Evolutionary conservation across 208 protist genomes (phyloP).

Genomic region (Jaenimonas drosophilae): DNA sequence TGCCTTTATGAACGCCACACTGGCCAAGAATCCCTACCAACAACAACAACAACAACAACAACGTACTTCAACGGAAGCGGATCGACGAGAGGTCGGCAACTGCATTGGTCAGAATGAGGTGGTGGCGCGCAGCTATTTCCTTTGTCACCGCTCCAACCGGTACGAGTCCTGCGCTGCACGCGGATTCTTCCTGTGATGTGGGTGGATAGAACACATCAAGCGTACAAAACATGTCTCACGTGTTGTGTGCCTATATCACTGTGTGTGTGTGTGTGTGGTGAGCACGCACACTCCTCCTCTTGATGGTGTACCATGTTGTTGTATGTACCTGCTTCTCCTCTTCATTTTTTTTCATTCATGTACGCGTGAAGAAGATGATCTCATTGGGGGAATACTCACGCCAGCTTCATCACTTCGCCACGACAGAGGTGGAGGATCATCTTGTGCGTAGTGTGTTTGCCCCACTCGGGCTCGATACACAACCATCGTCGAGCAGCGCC

Average conservation of each 20-base stretch:
- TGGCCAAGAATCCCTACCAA: background rate
- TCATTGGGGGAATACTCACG: constrained; percentile 4
- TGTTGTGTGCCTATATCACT: too few relatives aligned
- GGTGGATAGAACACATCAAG: too few relatives aligned
- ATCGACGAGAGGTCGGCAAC: background rate
- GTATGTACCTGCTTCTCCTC: constrained; percentile 1
- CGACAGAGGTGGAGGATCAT: constrained; percentile 1
- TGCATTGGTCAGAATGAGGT: constrained; percentile 10
- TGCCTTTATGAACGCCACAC: background rate
- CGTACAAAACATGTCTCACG: too few relatives aligned
- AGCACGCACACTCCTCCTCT: background rate
- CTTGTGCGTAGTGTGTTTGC: constrained; percentile 11
- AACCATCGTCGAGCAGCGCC: background rate
- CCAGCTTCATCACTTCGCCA: constrained; percentile 4
- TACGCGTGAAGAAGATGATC: constrained; percentile 4
- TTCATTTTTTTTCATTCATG: constrained; percentile 3
- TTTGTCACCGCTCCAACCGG: constrained; percentile 26
- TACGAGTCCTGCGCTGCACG: constrained; percentile 30
- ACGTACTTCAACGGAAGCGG: background rate
- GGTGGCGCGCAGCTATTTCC: constrained; percentile 35
- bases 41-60: background rate
- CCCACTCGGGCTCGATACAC: constrained; percentile 5
- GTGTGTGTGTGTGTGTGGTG: background rate
- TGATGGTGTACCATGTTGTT: background rate
- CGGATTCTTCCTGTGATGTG: constrained; percentile 47